These are phyloP conservation scores for Nannochloris sp. DNA, from an alignment of 139 green algal genomes.

Conservation along the genomic window DNA sequence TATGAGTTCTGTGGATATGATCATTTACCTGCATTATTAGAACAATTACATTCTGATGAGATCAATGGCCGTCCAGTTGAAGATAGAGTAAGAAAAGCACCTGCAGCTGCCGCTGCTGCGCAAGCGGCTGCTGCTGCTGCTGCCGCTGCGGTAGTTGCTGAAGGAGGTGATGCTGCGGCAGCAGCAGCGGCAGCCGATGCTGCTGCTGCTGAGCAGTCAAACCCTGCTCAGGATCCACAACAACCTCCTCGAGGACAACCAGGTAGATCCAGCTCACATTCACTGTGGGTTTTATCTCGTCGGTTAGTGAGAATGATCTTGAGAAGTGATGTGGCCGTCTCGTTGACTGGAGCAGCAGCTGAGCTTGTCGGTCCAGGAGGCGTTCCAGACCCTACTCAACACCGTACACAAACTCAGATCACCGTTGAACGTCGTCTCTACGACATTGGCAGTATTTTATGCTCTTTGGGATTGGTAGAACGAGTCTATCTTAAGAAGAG, in stretches of 20 bases:
- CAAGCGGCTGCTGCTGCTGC: too few species aligned
- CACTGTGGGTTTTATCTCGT: slow-evolving; percentile 34
- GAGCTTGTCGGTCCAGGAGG: slow-evolving; percentile 25
- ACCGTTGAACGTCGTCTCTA: slow-evolving; percentile 55
- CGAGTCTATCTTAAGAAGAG: slow-evolving; percentile 43
- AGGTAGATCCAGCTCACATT: slow-evolving; percentile 15
- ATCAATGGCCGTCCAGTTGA: slow-evolving; percentile 11
- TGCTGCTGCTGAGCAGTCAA: background rate
- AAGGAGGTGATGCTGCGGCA: background rate
- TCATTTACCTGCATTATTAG: slow-evolving; percentile 38
- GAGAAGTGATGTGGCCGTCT: slow-evolving; percentile 14
- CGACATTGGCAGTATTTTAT: slow-evolving; percentile 52
- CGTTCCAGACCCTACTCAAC: slow-evolving; percentile 8
- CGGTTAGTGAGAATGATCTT: slow-evolving; percentile 42
- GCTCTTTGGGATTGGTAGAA: slow-evolving; percentile 36
- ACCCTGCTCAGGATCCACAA: background rate
- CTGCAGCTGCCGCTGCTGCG: background rate
- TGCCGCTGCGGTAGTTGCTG: background rate
- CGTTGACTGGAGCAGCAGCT: slow-evolving; percentile 23
- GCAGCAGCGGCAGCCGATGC: background rate
- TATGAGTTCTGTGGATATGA: slow-evolving; percentile 41
- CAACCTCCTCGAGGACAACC: background rate
- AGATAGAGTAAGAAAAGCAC: background rate
- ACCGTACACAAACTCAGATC: slow-evolving; percentile 34
- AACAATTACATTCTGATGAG: slow-evolving; percentile 26